phyloP scores from a whole-genome alignment of 2,329 filamentous ascomycete genomes.

The Alternaria solani region DNA sequence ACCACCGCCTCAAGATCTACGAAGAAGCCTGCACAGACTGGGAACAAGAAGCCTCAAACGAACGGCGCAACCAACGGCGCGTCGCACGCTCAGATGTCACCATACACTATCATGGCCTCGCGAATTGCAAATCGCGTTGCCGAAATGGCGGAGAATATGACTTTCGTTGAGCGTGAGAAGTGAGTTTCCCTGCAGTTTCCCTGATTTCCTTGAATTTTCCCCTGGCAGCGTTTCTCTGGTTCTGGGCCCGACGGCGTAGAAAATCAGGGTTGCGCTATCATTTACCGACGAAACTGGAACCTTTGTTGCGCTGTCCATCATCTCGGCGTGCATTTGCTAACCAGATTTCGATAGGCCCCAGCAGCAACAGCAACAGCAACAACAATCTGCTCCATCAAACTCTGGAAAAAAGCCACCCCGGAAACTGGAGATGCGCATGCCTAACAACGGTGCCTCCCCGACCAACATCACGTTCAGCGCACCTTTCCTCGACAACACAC shows the following conservation, averaged over 20 bases:
- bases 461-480: conserved; percentile 59
- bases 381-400: conserved; percentile 20
- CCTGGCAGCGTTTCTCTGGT: background rate
- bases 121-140: conserved; percentile 61
- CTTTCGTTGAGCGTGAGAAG: conserved; percentile 58
- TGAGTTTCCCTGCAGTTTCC: conserved; percentile 24
- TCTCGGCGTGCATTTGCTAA: conserved; percentile 15
- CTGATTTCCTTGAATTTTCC: background rate
- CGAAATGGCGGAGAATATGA: conserved; percentile 63
- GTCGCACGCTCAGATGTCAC: conserved; percentile 46
- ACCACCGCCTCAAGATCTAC: conserved; percentile 39
- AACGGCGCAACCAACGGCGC: conserved; percentile 42
- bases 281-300: background rate
- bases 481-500: conserved; percentile 62
- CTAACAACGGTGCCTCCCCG: conserved; percentile 43
- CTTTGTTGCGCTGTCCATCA: background rate
- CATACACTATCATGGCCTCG: conserved; percentile 61
- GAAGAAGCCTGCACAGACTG: conserved; percentile 36
- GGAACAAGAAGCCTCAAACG: conserved; percentile 30
- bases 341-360: conserved; percentile 27
- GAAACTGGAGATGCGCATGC: conserved; percentile 61
- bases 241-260: conserved; percentile 24
- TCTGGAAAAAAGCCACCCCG: conserved; percentile 54
- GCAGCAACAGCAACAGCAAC: conserved; percentile 28
- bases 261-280: background rate